Base-by-base conservation (phyloP, 139 green algal genomes). In the Trebouxia sp. region DNA sequence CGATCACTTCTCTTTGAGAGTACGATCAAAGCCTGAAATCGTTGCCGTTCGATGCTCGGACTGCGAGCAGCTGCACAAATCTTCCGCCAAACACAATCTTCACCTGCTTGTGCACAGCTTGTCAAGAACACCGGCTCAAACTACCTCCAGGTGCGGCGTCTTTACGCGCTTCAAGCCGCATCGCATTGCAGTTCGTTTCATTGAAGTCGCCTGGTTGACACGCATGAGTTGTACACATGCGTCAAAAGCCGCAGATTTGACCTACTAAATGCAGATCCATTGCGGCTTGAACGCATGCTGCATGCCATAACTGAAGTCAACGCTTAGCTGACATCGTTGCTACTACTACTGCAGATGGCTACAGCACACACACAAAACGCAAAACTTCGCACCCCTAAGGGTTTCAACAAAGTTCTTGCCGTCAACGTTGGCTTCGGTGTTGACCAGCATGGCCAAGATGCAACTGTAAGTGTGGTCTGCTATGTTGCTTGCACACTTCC, bases 351-450 rank as follows among this genome's bases (percentile, higher is more conserved):
- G 69, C 69, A 77, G 69, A 77, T 77, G 69, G 69, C 69, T 17
- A 37, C 69, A 38, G 20, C n/a, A 77, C 24, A 41, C n/a, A 77
- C 69, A 11, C 0, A 42, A 35, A 41, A 41, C 11, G 69, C 69
- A 11, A 77, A 37, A 39, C 41, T 77, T 37, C 69, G 69, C 6
- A 77, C 69, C 20, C 69, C 69, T n/a, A 77, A 77, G 26, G 69
- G 69, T 4, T 77, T 77, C 69, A 77, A 53, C 41, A 77, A 77
- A 55, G 28, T 77, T 38, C n/a, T 77, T n/a, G 43, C 69, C 28
- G 69, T 77, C 22, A 77, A 77, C 41, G 8, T 51, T 11, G 69
- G 69, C 9, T 56, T 38, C 39, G 69, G 69, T 32, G 43, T 77
- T 38, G 69, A 77, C 39, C 69, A 77, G 41, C 69, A 77, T 42